phyloP scores from a whole-genome alignment of 208 protist species.

The Porcisia hertigi region DNA sequence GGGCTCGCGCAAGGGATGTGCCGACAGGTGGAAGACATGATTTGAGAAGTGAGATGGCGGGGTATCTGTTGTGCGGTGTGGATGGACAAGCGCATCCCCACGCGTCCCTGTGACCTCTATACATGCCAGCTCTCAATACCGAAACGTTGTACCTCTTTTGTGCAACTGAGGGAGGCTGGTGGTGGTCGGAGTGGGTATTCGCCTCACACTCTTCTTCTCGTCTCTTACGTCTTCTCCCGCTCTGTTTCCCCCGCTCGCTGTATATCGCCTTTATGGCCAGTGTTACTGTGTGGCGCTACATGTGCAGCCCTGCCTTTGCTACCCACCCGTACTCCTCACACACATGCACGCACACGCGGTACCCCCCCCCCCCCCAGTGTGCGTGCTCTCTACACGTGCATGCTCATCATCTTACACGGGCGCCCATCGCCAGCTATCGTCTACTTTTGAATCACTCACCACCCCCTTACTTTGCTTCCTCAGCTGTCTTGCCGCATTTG shows the following conservation, averaged over 20 bases:
- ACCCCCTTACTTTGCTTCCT: not conserved
- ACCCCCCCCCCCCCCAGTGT: not conserved
- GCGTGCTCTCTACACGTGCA: not conserved
- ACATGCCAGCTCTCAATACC: no score
- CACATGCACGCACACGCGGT: not conserved
- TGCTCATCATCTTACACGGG: not conserved
- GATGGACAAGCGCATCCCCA: not conserved
- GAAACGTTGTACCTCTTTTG: no score
- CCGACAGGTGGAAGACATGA: not conserved
- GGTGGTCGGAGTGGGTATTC: no score
- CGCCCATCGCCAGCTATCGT: not conserved
- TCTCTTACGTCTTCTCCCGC: not conserved
- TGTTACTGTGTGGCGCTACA: no score
- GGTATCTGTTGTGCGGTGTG: not conserved
- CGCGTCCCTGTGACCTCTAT: no score
- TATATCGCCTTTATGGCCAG: not conserved
- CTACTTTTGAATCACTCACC: not conserved
- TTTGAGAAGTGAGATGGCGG: not conserved
- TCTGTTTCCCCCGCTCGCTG: not conserved
- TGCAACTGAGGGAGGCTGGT: no score
- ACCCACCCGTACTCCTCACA: not conserved
- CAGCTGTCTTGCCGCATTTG: not conserved
- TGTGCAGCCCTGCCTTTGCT: no score
- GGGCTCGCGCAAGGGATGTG: not conserved
- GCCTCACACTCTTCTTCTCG: not conserved